These are phyloP conservation scores for Yamadazyma trypodendri DNA, from an alignment of 1,139 yeast species.

Conservation along the genomic window DNA sequence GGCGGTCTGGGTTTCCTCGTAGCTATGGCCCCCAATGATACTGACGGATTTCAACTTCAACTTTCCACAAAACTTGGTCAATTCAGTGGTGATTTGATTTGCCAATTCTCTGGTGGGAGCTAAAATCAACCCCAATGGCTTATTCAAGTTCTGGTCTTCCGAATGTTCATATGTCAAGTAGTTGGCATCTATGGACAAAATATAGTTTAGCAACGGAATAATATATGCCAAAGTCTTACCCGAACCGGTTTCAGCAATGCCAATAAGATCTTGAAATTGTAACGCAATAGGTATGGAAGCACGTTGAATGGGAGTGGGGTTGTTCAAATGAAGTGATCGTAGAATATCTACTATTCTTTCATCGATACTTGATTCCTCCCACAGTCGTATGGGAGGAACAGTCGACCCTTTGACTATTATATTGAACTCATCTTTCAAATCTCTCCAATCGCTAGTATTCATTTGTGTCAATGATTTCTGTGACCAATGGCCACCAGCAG, in stretches of 20 bases:
- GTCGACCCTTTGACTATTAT: constrained; percentile 59
- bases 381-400: constrained; percentile 63
- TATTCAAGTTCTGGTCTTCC: constrained; percentile 29
- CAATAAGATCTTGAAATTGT: constrained; percentile 64
- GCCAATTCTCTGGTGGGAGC: constrained; percentile 97
- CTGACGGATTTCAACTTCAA: constrained; percentile 57
- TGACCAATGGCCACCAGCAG: constrained; percentile 61
- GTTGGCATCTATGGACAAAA: constrained; percentile 40
- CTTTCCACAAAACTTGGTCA: constrained; percentile 45
- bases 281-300: constrained; percentile 81
- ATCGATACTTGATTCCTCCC: constrained; percentile 66
- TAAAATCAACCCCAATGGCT: constrained; percentile 60
- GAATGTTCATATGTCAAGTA: constrained; percentile 34
- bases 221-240: constrained; percentile 89
- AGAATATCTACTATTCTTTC: constrained; percentile 36
- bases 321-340: constrained; percentile 42
- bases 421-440: constrained; percentile 73
- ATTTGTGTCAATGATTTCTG: constrained; percentile 61
- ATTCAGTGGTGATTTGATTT: constrained; percentile 73
- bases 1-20: constrained; percentile 68
- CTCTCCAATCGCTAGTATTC: constrained; percentile 88
- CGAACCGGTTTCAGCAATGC: constrained; percentile 95
- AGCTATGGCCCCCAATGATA: constrained; percentile 86
- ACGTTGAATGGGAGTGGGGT: constrained; percentile 88
- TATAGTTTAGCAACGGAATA: constrained; percentile 66